Evolutionary conservation across 129 eudicot species (phyloP).

Genomic region (Calendula officinalis): DNA sequence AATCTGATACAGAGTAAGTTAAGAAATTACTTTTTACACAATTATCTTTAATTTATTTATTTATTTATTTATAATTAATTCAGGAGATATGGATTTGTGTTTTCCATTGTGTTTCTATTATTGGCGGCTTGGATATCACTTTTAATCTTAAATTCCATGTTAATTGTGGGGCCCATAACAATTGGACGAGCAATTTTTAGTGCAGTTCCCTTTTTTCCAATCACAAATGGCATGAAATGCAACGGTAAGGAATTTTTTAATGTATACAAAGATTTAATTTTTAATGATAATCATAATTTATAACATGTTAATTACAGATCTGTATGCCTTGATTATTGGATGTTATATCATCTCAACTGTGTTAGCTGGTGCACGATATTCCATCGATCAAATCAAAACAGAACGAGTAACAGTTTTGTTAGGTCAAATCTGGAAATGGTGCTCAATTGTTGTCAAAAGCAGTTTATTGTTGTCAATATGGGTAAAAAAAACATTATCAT

Average conservation of each 20-base stretch:
- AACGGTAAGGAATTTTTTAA: constrained; percentile 49
- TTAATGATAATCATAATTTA: too few relatives aligned
- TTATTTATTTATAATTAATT: constrained; percentile 2
- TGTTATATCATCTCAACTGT: constrained; percentile 83
- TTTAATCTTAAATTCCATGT: constrained; percentile 60
- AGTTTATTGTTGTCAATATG: constrained; percentile 76
- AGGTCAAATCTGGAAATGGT: constrained; percentile 83
- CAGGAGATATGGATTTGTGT: constrained; percentile 79
- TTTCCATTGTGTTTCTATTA: constrained; percentile 70
- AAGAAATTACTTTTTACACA: too few relatives aligned
- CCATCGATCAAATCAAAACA: constrained; percentile 59
- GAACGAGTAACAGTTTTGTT: constrained; percentile 66
- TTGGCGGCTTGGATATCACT: constrained; percentile 94
- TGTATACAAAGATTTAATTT: too few relatives aligned
- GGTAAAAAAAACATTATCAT: constrained; percentile 42
- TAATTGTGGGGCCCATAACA: constrained; percentile 68
- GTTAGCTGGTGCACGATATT: constrained; percentile 80
- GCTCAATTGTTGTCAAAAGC: constrained; percentile 75
- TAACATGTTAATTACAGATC: constrained; percentile 35
- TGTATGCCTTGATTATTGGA: constrained; percentile 87
- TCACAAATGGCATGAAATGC: constrained; percentile 90
- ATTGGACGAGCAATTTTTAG: constrained; percentile 77
- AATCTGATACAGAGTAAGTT: constrained; percentile 71
- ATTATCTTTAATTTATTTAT: constrained; percentile 9
- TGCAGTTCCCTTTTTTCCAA: constrained; percentile 76